A percentile compares a stretch with the other conserved stretches of the same genome.
Evolutionary conservation across 164 flowering plant genomes (phyloP).

Genomic region (Echeveria elegans): DNA sequence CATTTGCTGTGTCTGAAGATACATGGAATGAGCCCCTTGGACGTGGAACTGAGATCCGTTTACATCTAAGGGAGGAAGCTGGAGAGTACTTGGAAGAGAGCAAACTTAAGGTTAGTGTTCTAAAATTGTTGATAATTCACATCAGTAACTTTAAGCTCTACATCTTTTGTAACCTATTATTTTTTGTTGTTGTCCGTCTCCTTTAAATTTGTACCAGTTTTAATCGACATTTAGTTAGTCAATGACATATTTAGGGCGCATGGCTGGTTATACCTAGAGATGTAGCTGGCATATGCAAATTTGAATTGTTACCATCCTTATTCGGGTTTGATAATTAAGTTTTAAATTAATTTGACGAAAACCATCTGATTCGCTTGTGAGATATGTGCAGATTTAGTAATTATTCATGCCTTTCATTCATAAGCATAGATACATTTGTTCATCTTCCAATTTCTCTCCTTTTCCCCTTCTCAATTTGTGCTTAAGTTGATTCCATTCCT

Average conservation of each 20-base stretch:
- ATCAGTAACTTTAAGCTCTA: too few relatives aligned
- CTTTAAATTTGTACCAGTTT: too few relatives aligned
- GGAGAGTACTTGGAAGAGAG: slow-evolving; percentile 82
- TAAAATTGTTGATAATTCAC: neutral
- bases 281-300: too few relatives aligned
- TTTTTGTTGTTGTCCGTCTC: too few relatives aligned
- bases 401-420: too few relatives aligned
- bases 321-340: neutral
- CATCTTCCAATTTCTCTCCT: neutral
- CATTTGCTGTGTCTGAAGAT: slow-evolving; percentile 91
- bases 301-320: neutral
- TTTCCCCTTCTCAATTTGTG: too few relatives aligned
- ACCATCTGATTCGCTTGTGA: neutral
- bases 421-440: too few relatives aligned
- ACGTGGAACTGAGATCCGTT: slow-evolving; percentile 91
- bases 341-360: neutral
- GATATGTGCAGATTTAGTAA: too few relatives aligned
- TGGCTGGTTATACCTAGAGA: too few relatives aligned
- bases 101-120: slow-evolving; percentile 63
- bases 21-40: slow-evolving; percentile 90
- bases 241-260: too few relatives aligned
- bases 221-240: too few relatives aligned
- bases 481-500: neutral
- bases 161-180: too few relatives aligned
- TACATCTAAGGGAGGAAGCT: slow-evolving; percentile 92